Percentiles rank a stretch among this genome's conserved stretches.
phyloP scores from a whole-genome alignment of 2,329 filamentous ascomycete genomes.

The Ambrosiella xylebori region DNA sequence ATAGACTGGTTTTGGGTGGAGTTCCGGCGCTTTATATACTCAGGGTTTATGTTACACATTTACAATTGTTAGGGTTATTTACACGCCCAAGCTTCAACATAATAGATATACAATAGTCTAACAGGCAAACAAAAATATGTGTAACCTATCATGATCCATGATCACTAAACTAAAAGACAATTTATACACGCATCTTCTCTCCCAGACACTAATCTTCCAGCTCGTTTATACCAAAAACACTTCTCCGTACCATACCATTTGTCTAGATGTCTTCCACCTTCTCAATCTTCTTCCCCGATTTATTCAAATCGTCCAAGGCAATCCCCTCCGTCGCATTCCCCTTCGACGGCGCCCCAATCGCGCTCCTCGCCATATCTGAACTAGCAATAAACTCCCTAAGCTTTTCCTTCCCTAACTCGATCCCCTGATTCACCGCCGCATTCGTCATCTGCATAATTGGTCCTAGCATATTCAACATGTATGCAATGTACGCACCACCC shows the following conservation, averaged over 20 bases:
- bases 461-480: slow-evolving; percentile 85
- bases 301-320: slow-evolving; percentile 43
- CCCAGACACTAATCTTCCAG: not conserved
- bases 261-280: slow-evolving; percentile 40
- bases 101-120: not conserved
- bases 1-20: not conserved
- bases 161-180: not conserved
- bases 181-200: not conserved
- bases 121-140: not conserved
- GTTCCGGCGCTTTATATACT: not conserved
- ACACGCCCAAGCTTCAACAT: not conserved
- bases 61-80: not conserved
- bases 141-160: too few relatives aligned
- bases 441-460: slow-evolving; percentile 92
- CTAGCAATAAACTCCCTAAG: slow-evolving; percentile 78
- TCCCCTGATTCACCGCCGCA: slow-evolving; percentile 67
- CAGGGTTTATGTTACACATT: not conserved
- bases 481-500: slow-evolving; percentile 72
- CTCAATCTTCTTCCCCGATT: slow-evolving; percentile 35
- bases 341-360: slow-evolving; percentile 52
- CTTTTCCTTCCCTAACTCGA: slow-evolving; percentile 83
- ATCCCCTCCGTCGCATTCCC: slow-evolving; percentile 25
- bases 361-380: slow-evolving; percentile 70
- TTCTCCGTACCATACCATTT: not conserved
- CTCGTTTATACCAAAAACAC: not conserved